Evolutionary conservation across 2,329 filamentous ascomycete species (phyloP), one percentile per base, ranked within the genome.

Genomic region (Samsoniella hepiali): DNA sequence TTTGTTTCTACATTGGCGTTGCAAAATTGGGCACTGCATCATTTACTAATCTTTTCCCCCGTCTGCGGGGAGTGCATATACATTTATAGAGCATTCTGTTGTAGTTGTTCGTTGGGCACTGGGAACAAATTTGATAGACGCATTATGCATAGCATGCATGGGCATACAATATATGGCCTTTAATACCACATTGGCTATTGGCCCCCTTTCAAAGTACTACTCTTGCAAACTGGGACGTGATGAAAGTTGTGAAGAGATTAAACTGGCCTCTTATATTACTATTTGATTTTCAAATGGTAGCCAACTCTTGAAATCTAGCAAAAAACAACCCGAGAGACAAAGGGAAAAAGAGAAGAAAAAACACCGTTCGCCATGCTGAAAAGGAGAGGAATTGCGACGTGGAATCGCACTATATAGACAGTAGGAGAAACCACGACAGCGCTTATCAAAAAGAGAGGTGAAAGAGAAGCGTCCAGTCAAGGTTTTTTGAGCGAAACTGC

Each of bases 61-160:
- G 11, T 31, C 34, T n/a, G 9, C 31, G 44, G 29, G 34, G 5
- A 38, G 34, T 34, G 45, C 44, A 57, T 36, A 40, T 56, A 62
- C 53, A 36, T 32, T 22, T 44, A 40, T 32, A 31, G 9, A 47
- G 31, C 34, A 55, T 54, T 27, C 1, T 45, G 40, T 34, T 54
- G 42, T 55, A 40, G 40, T 56, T 62, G 27, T 31, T 58, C 29
- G 17, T 50, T 51, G 27, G 42, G 42, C 42, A 36, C n/a, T 22
- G 15, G 32, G 32, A 31, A 17, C 51, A 56, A n/a, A 29, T 63
- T 57, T 57, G 44, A 63, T 63, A 51, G 53, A 63, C 44, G 45
- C 53, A 58, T 56, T 63, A 63, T 63, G 60, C 60, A 57, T 57
- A 57, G 44, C 53, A 51, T 63, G 60, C 60, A 57, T 63, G 60